Percentiles rank a stretch among this genome's conserved stretches.
Evolutionary conservation across 164 flowering plant species (phyloP).

Genomic region (Macadamia tetraphylla): DNA sequence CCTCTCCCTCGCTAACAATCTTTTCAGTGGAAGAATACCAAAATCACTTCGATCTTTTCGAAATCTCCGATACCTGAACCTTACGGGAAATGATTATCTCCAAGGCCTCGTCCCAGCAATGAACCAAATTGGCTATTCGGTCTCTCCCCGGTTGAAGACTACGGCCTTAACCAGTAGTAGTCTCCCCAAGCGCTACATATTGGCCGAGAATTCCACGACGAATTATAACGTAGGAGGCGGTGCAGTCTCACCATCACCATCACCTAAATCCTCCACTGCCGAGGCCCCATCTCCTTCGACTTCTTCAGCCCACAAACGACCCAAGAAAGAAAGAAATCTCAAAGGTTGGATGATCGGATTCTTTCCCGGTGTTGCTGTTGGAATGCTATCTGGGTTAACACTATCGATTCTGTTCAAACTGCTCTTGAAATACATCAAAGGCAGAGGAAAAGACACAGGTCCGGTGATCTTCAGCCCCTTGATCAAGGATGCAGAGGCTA

Average conservation of each 20-base stretch:
- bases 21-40: conserved; percentile 51
- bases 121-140: conserved; percentile 15
- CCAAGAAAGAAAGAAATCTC: conserved; percentile 23
- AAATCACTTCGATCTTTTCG: conserved; percentile 46
- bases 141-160: conserved; percentile 2
- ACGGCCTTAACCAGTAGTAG: neutral
- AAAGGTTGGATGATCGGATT: conserved; percentile 53
- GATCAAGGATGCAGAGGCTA: conserved; percentile 60
- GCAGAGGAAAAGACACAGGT: conserved; percentile 33
- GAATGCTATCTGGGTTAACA: conserved; percentile 50
- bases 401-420: conserved; percentile 50
- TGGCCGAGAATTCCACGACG: conserved; percentile 27
- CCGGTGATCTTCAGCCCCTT: conserved; percentile 54
- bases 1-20: conserved; percentile 48
- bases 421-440: conserved; percentile 28
- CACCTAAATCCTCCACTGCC: no score
- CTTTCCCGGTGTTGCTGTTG: conserved; percentile 49
- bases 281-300: no score
- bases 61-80: conserved; percentile 41
- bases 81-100: conserved; percentile 50
- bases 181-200: conserved; percentile 47
- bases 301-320: conserved; percentile 7
- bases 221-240: no score
- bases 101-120: conserved; percentile 27
- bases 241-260: no score